Conservation (phyloP, 352 stramenopile genomes). For the Detonula confervacea region DNA sequence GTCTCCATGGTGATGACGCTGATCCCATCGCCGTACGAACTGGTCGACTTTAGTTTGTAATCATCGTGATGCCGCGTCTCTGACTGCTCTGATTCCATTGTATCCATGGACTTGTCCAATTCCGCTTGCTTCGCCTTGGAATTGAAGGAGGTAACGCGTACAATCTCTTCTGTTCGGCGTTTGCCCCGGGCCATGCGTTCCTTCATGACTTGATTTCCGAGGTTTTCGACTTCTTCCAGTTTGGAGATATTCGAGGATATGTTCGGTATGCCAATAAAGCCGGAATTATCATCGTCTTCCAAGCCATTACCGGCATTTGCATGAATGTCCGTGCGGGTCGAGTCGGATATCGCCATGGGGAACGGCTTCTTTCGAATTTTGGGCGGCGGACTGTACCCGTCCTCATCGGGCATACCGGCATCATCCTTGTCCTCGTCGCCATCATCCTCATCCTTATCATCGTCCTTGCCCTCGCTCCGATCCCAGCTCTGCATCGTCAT, state of each 20-base stretch:
- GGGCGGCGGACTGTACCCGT: conserved; percentile 14
- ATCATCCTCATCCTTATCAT: not conserved
- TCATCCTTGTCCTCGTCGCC: not conserved
- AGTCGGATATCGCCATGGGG: conserved; percentile 22
- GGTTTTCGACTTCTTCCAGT: not conserved
- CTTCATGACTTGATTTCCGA: conserved; percentile 37
- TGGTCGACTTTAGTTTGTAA: not conserved
- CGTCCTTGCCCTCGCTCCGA: not conserved
- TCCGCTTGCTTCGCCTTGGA: too few species aligned
- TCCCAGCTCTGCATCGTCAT: conserved; percentile 41
- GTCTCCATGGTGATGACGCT: conserved; percentile 65
- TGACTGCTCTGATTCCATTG: not conserved
- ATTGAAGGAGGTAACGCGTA: too few species aligned
- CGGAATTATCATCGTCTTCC: conserved; percentile 26
- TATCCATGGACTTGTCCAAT: not conserved
- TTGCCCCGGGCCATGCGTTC: conserved; percentile 11
- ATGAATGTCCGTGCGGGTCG: conserved; percentile 28
- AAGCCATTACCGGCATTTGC: not conserved
- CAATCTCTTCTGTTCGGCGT: too few species aligned
- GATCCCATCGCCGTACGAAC: conserved; percentile 52
- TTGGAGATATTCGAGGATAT: not conserved
- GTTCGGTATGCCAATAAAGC: conserved; percentile 24
- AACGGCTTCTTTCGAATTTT: conserved; percentile 18
- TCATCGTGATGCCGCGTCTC: not conserved
- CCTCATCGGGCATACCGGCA: not conserved